Percentiles rank a stretch among this genome's conserved stretches.
These are phyloP conservation scores for Ustilago esculenta DNA, from an alignment of 1,284 basidiomycete species.

Conservation along the genomic window DNA sequence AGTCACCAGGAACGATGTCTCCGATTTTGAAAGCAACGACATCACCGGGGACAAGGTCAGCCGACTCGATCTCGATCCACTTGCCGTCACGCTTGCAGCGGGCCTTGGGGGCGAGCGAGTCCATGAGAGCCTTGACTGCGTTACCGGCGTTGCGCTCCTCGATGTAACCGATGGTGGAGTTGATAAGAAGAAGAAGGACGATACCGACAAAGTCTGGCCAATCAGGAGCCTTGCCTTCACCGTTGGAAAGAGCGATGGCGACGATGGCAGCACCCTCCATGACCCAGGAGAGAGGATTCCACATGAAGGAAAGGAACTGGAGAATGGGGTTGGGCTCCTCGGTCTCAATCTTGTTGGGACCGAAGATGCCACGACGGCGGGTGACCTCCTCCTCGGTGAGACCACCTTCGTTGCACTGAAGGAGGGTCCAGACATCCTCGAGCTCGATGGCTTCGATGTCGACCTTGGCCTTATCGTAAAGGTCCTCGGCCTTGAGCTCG, in stretches of 20 bases:
- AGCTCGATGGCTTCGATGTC: constrained; percentile 96
- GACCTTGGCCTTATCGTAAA: constrained; percentile 98
- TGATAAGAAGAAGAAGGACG: constrained; percentile 87
- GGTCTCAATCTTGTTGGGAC: constrained; percentile 84
- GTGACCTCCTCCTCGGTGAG: constrained; percentile 78
- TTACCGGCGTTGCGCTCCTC: constrained; percentile 97
- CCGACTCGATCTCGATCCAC: constrained; percentile 74
- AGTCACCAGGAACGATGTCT: constrained; percentile 86
- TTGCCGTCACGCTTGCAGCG: constrained; percentile 74
- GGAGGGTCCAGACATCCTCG: constrained; percentile 94
- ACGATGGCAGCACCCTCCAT: constrained; percentile 98
- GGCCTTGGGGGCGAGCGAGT: constrained; percentile 96
- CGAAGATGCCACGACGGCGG: constrained; percentile 91
- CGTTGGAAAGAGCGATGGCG: constrained; percentile 95
- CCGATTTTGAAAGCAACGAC: constrained; percentile 86
- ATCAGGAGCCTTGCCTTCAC: constrained; percentile 84
- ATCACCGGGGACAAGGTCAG: constrained; percentile 89
- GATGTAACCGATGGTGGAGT: constrained; percentile 97
- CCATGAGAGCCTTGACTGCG: constrained; percentile 98
- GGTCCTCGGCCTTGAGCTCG: constrained; percentile 89
- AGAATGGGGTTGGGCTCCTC: constrained; percentile 77
- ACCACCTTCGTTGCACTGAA: constrained; percentile 86
- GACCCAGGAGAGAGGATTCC: constrained; percentile 76
- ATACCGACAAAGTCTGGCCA: constrained; percentile 99
- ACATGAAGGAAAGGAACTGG: constrained; percentile 68